A percentile compares a stretch with the other conserved stretches of the same genome.
Conservation (phyloP, 352 stramenopile species). For the Phytophthora podocarpi region DNA sequence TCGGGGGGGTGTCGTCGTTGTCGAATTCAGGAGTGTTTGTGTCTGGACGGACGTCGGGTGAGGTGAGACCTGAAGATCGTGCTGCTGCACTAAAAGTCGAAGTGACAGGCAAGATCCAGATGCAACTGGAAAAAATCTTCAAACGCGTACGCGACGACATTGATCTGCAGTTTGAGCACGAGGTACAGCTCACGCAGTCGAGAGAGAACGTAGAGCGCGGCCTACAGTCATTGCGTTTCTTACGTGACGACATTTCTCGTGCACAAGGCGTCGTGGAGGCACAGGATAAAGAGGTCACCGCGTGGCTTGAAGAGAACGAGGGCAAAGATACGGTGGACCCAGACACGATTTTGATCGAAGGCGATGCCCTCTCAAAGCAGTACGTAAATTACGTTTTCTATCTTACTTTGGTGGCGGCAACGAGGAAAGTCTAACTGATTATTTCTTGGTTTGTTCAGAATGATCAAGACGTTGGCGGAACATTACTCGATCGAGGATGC, state of each 20-base stretch:
- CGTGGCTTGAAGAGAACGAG: conserved; percentile 83
- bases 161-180: conserved; percentile 87
- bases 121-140: conserved; percentile 77
- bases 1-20: conserved; percentile 11
- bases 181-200: conserved; percentile 82
- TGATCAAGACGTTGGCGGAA: conserved; percentile 84
- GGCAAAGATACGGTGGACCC: conserved; percentile 77
- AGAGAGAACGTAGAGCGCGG: conserved; percentile 77
- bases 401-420: background rate
- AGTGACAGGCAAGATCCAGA: conserved; percentile 80
- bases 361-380: conserved; percentile 80
- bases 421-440: background rate
- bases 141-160: conserved; percentile 88
- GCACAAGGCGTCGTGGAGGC: conserved; percentile 54
- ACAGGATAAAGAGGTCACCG: conserved; percentile 64
- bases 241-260: conserved; percentile 69
- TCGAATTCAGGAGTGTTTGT: conserved; percentile 24
- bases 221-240: conserved; percentile 71
- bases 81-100: conserved; percentile 64
- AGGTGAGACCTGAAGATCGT: conserved; percentile 47
- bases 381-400: conserved; percentile 50
- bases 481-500: conserved; percentile 90
- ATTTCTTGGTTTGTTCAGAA: conserved; percentile 33
- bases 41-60: conserved; percentile 2
- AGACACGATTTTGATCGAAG: conserved; percentile 81